Conservation (phyloP, 306 rosid species). For the Castanea crenata region DNA sequence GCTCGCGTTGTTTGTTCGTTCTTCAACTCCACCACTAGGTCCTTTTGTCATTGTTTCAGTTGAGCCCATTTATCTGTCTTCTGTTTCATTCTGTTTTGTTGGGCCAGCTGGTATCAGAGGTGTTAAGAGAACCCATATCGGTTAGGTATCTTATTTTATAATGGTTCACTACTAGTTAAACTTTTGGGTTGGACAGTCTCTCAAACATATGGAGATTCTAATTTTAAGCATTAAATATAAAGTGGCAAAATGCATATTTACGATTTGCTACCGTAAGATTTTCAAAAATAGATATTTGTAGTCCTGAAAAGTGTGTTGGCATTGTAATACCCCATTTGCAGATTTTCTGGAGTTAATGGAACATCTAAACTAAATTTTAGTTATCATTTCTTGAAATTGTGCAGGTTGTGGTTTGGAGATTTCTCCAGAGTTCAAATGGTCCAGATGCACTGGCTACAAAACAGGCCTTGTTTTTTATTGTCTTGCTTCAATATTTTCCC, state of each 20-base stretch:
- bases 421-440: slow-evolving; percentile 76
- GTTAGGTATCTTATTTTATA: neutral
- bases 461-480: slow-evolving; percentile 80
- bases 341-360: neutral
- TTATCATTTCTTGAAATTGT: slow-evolving; percentile 22
- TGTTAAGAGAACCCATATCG: neutral
- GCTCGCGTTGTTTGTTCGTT: neutral
- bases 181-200: neutral
- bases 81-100: neutral
- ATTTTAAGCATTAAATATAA: neutral
- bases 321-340: neutral
- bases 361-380: neutral
- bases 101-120: neutral
- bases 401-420: slow-evolving; percentile 95
- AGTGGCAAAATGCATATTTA: neutral
- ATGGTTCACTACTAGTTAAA: neutral
- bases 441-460: slow-evolving; percentile 79
- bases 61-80: neutral
- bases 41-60: neutral
- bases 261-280: neutral
- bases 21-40: neutral
- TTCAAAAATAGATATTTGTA: neutral
- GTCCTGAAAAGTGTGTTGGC: neutral
- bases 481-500: slow-evolving; percentile 88
- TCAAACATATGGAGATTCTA: neutral